Percentiles rank a stretch among this genome's conserved stretches.
These are phyloP conservation scores for Paspalum vaginatum DNA, from an alignment of 176 grass and related monocot species.

Conservation along the genomic window DNA sequence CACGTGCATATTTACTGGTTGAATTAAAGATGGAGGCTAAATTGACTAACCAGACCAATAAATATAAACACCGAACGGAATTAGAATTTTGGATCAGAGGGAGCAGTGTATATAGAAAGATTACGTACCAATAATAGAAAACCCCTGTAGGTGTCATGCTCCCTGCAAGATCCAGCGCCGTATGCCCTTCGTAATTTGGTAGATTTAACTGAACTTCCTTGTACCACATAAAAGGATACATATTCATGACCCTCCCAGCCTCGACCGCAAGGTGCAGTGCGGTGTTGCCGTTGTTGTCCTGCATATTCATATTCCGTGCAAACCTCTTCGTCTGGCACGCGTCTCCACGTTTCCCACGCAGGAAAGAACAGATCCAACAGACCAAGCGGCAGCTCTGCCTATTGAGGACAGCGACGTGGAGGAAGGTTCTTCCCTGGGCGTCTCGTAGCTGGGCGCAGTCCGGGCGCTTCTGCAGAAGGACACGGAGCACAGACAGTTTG, in stretches of 20 bases:
- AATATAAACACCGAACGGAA: too few species aligned
- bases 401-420: neutral
- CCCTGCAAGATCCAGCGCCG: neutral
- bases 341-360: too few species aligned
- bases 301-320: constrained; percentile 4
- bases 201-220: constrained; percentile 12
- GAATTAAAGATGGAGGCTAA: too few species aligned
- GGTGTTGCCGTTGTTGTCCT: constrained; percentile 38
- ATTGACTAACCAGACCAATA: too few species aligned
- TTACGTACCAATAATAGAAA: neutral
- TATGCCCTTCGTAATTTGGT: neutral
- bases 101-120: too few species aligned
- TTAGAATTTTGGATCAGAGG: too few species aligned
- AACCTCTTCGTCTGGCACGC: neutral
- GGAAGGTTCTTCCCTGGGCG: constrained; percentile 4
- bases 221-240: neutral
- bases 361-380: too few species aligned
- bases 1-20: too few species aligned
- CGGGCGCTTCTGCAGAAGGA: neutral
- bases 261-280: constrained; percentile 31
- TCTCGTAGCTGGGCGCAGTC: neutral
- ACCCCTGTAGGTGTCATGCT: neutral
- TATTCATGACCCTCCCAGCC: neutral
- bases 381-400: too few species aligned
- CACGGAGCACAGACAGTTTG: neutral